Conservation (phyloP, 140 eudicot species). For the Flaveria floridana region DNA sequence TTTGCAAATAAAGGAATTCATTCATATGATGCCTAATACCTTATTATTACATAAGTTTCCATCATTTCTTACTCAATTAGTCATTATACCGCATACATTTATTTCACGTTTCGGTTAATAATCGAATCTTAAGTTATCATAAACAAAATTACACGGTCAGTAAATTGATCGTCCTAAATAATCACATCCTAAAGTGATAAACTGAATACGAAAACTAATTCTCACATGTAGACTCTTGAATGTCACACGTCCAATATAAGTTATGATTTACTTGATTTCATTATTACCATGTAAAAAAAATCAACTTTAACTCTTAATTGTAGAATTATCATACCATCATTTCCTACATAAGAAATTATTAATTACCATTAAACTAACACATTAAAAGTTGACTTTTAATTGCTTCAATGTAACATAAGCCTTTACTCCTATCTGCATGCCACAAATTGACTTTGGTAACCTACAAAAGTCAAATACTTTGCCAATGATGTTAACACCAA, state of each 20-base stretch:
- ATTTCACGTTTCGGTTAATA: not conserved
- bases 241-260: not conserved
- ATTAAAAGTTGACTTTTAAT: constrained; percentile 29
- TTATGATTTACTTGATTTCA: not conserved
- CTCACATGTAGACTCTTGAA: too few relatives aligned
- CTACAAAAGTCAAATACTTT: constrained; percentile 35
- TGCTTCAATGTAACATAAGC: constrained; percentile 29
- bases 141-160: not conserved
- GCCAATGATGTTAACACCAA: constrained; percentile 24
- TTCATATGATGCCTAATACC: not conserved
- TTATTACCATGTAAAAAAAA: not conserved
- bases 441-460: constrained; percentile 35
- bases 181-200: not conserved
- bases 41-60: not conserved
- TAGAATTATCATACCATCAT: not conserved
- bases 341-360: not conserved
- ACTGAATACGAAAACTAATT: too few relatives aligned
- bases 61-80: not conserved
- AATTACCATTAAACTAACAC: not conserved
- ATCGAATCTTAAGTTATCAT: not conserved
- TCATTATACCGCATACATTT: not conserved
- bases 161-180: not conserved
- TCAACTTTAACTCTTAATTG: not conserved
- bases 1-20: constrained; percentile 14
- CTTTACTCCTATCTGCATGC: constrained; percentile 26